phyloP scores from a whole-genome alignment of 1,139 yeast species.

The Wickerhamomyces sp. region DNA sequence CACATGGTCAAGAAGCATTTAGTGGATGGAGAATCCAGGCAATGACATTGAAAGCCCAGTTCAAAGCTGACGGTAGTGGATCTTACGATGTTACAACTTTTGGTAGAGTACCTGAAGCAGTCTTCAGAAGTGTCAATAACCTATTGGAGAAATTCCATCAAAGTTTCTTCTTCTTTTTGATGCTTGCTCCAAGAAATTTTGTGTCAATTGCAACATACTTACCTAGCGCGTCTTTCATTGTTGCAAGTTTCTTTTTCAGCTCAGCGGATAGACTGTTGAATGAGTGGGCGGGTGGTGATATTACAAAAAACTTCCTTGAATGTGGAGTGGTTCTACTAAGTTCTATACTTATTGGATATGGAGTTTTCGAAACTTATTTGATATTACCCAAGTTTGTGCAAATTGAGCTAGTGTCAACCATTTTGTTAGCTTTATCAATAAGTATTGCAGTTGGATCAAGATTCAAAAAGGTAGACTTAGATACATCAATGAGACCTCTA shows the following conservation, averaged over 20 bases:
- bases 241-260: slow-evolving; percentile 66
- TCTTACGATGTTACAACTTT: slow-evolving; percentile 78
- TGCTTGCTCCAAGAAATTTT: slow-evolving; percentile 73
- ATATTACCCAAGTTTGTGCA: slow-evolving; percentile 2
- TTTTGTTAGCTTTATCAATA: slow-evolving; percentile 10
- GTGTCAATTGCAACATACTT: slow-evolving; percentile 92
- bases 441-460: slow-evolving; percentile 18
- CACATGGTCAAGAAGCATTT: slow-evolving; percentile 81
- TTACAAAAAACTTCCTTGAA: slow-evolving; percentile 2
- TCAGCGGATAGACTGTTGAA: slow-evolving; percentile 58
- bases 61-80: slow-evolving; percentile 35
- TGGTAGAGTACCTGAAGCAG: slow-evolving; percentile 85
- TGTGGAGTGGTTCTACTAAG: slow-evolving; percentile 1
- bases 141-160: slow-evolving; percentile 94
- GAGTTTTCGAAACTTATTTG: slow-evolving; percentile 21
- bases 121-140: slow-evolving; percentile 86
- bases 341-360: slow-evolving; percentile 20
- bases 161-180: slow-evolving; percentile 86
- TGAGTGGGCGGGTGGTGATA: slow-evolving; percentile 24
- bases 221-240: slow-evolving; percentile 76
- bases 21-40: slow-evolving; percentile 97
- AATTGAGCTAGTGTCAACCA: slow-evolving; percentile 9
- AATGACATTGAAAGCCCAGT: slow-evolving; percentile 67
- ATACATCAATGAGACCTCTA: slow-evolving; percentile 15
- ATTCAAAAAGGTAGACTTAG: slow-evolving; percentile 4